Evolutionary conservation across 176 grass and related monocot genomes (phyloP).

Genomic region (Raddia distichophylla): DNA sequence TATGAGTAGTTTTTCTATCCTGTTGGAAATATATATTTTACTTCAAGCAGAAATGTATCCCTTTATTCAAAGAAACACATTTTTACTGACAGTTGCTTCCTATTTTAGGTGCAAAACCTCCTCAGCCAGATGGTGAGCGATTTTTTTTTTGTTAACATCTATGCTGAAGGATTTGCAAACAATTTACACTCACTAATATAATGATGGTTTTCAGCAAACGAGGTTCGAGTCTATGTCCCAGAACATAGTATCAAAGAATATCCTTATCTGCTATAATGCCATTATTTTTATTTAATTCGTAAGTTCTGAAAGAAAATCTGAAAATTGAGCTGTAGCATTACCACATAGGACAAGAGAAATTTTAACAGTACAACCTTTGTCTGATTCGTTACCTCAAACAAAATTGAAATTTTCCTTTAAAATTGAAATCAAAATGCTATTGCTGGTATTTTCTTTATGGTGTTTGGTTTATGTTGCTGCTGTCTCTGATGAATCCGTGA

Average conservation of each 20-base stretch:
- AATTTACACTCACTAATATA: slow-evolving; percentile 32
- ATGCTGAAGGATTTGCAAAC: slow-evolving; percentile 5
- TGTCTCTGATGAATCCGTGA: not conserved
- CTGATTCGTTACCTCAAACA: not conserved
- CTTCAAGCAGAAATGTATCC: slow-evolving; percentile 14
- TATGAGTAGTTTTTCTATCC: slow-evolving; percentile 22
- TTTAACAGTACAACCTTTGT: not conserved
- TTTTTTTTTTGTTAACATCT: slow-evolving; percentile 31
- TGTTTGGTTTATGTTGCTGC: not conserved
- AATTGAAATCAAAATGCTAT: not conserved
- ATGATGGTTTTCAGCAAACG: slow-evolving; percentile 74
- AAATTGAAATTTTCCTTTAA: not conserved
- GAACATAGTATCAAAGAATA: slow-evolving; percentile 89
- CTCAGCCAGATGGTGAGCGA: slow-evolving; percentile 86
- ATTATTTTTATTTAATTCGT: slow-evolving; percentile 32
- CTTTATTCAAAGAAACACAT: slow-evolving; percentile 15
- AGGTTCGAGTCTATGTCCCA: slow-evolving; percentile 94
- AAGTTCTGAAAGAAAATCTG: not conserved
- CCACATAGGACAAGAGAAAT: not conserved
- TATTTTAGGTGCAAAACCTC: slow-evolving; percentile 92
- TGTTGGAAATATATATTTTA: not conserved
- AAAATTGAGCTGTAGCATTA: not conserved
- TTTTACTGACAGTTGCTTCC: slow-evolving; percentile 27
- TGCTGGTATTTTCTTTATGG: not conserved
- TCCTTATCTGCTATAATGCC: slow-evolving; percentile 57